phyloP scores from a whole-genome alignment of 306 rosid species.

The Cucurbita pepo region DNA sequence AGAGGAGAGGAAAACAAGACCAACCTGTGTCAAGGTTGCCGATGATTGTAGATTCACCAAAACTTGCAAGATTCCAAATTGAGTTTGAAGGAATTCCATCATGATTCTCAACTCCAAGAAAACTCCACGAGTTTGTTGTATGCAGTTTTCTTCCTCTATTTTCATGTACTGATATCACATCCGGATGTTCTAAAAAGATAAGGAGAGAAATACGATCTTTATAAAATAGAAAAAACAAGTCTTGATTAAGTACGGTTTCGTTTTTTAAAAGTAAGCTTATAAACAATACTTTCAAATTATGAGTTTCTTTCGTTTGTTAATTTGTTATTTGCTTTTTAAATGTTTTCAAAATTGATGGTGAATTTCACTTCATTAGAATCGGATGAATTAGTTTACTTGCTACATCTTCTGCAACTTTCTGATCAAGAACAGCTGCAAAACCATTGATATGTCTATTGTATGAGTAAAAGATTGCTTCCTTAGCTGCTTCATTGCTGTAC shows the following conservation, averaged over 20 bases:
- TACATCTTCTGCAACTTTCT: slow-evolving; percentile 22
- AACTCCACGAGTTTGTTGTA: slow-evolving; percentile 51
- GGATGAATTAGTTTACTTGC: slow-evolving; percentile 17
- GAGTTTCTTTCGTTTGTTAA: no score
- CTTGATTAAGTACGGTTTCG: no score
- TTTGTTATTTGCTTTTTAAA: no score
- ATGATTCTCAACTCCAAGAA: slow-evolving; percentile 26
- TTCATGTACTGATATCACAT: slow-evolving; percentile 22
- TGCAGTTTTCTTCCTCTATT: slow-evolving; percentile 25
- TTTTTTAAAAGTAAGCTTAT: no score
- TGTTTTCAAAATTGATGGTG: no score
- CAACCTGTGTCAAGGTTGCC: slow-evolving; percentile 57
- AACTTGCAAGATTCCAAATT: slow-evolving; percentile 30
- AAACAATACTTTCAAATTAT: no score
- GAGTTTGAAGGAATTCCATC: slow-evolving; percentile 18
- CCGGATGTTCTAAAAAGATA: slow-evolving; percentile 18
- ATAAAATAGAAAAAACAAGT: no score
- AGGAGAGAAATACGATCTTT: no score
- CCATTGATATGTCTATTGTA: slow-evolving; percentile 37
- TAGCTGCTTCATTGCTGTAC: slow-evolving; percentile 29
- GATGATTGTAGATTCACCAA: slow-evolving; percentile 48
- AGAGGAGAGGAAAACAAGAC: no score
- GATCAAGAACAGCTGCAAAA: slow-evolving; percentile 35
- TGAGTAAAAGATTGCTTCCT: slow-evolving; percentile 31
- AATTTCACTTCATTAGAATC: neutral